phyloP scores from a whole-genome alignment of 495 filamentous ascomycete genomes.

The Margaritispora aquatica region DNA sequence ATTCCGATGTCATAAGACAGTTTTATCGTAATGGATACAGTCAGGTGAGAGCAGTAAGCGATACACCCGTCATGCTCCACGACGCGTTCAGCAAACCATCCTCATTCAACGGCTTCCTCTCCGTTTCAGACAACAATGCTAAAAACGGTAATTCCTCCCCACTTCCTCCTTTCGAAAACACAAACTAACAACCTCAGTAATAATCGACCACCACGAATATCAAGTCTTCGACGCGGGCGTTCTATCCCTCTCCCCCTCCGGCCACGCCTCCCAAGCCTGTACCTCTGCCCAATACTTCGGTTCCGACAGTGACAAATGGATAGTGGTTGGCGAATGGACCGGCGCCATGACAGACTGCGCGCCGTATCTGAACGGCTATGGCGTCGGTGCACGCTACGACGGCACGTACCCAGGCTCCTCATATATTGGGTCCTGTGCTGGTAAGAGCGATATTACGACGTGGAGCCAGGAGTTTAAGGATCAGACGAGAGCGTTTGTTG shows the following conservation, averaged over 20 bases:
- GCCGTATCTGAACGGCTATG: constrained; percentile 61
- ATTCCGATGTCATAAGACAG: constrained; percentile 38
- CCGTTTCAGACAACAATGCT: constrained; percentile 21
- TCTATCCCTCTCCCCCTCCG: constrained; percentile 32
- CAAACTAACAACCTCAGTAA: constrained; percentile 30
- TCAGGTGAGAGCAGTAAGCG: constrained; percentile 44
- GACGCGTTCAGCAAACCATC: constrained; percentile 59
- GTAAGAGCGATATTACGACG: constrained; percentile 44
- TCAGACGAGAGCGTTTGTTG: constrained; percentile 57
- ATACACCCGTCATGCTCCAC: constrained; percentile 48
- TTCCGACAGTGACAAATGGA: constrained; percentile 56
- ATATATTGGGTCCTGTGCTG: constrained; percentile 44
- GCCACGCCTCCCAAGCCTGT: constrained; percentile 49
- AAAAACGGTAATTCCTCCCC: constrained; percentile 12
- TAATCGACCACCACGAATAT: constrained; percentile 65
- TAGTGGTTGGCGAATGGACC: constrained; percentile 63
- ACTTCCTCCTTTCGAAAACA: not conserved
- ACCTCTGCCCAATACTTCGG: constrained; percentile 61
- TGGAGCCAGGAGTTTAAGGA: constrained; percentile 42
- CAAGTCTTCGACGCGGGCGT: constrained; percentile 58
- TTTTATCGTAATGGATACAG: constrained; percentile 60
- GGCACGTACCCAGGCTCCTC: constrained; percentile 56
- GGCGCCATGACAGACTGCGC: constrained; percentile 70
- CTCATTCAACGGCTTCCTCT: constrained; percentile 66
- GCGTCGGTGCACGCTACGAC: constrained; percentile 62